Percentiles rank a stretch among this genome's conserved stretches.
These are phyloP conservation scores for Stentor coeruleus DNA, from an alignment of 73 alveolate species.

Conservation along the genomic window DNA sequence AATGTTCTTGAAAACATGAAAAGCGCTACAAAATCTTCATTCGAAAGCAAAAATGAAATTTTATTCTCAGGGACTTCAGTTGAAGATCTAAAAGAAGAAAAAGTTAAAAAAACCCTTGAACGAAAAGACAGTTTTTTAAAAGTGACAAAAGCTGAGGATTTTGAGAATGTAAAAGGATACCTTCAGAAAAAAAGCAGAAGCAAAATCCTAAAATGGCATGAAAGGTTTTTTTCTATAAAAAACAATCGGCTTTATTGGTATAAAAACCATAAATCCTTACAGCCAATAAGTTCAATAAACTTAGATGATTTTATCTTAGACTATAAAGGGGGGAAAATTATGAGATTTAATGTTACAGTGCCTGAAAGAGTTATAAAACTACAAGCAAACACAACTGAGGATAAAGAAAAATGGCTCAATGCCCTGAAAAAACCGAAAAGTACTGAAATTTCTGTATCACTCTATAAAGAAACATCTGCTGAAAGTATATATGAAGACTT, in stretches of 20 bases:
- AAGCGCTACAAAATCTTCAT: neutral
- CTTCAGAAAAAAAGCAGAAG: neutral
- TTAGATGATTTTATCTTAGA: neutral
- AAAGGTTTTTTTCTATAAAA: conserved; percentile 6
- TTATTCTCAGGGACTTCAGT: neutral
- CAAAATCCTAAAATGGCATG: neutral
- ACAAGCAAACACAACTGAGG: neutral
- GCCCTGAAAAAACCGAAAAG: neutral
- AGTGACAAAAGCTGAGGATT: neutral
- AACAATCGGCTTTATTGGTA: conserved; percentile 23
- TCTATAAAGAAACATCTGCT: neutral
- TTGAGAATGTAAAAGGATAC: neutral
- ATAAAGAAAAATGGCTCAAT: conserved; percentile 1
- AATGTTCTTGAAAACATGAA: neutral
- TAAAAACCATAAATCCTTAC: neutral
- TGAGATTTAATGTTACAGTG: neutral
- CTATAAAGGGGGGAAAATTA: neutral
- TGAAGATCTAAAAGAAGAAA: neutral
- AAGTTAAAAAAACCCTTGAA: neutral
- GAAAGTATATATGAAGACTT: conserved; percentile 20
- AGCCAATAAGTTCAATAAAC: neutral
- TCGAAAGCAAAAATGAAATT: neutral
- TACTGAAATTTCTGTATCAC: neutral
- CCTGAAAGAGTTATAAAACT: neutral
- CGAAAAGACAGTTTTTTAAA: neutral